Conservation (phyloP, 257 asterid species). For the Thymus mandschuricus region DNA sequence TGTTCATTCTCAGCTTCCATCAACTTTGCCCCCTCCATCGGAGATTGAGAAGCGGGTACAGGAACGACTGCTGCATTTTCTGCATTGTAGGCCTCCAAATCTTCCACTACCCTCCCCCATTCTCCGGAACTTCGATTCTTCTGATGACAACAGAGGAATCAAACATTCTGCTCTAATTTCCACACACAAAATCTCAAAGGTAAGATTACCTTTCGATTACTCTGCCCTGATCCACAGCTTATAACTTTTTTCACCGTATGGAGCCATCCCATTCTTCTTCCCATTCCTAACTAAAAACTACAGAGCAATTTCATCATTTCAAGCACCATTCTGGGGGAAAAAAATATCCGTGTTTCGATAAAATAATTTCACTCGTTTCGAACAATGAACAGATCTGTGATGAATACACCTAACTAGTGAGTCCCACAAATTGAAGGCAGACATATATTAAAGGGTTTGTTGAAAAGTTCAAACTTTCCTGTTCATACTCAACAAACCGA, state of each 20-base stretch:
- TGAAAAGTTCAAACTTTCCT: conserved; percentile 8
- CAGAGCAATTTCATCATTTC: background rate
- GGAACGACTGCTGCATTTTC: conserved; percentile 39
- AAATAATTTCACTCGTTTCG: conserved; percentile 10
- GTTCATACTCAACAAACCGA: conserved; percentile 5
- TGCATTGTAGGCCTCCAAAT: conserved; percentile 34
- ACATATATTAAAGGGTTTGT: background rate
- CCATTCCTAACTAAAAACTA: conserved; percentile 49
- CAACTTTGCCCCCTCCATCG: conserved; percentile 50
- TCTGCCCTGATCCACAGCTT: conserved; percentile 52
- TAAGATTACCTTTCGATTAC: conserved; percentile 59
- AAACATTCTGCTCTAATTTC: background rate
- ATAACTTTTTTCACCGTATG: conserved; percentile 57
- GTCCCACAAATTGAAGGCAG: conserved; percentile 3
- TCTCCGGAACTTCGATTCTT: conserved; percentile 42
- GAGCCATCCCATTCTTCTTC: conserved; percentile 63
- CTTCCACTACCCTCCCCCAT: conserved; percentile 50
- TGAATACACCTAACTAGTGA: background rate
- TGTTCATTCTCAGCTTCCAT: conserved; percentile 69
- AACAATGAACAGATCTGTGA: conserved; percentile 39
- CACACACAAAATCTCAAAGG: background rate
- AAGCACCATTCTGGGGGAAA: conserved; percentile 5
- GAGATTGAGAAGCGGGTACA: conserved; percentile 29
- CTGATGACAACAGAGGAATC: conserved; percentile 34
- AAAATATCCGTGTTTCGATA: background rate